Conservation (phyloP, 1,284 basidiomycete genomes). For the Rhodotorula glutinis region DNA sequence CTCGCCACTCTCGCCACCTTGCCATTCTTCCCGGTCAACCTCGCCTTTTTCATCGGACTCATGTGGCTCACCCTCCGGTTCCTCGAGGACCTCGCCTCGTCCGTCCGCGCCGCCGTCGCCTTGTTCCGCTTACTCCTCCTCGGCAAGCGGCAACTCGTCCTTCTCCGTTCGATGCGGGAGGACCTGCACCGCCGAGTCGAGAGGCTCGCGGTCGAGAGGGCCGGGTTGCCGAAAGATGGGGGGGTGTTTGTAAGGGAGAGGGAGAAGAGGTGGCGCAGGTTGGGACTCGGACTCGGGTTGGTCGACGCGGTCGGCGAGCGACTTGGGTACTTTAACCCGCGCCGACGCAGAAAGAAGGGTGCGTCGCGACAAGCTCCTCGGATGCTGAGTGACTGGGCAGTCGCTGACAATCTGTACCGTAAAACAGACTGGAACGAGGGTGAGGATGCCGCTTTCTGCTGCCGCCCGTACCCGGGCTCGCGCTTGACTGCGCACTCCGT, state of each 20-base stretch:
- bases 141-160: slow-evolving; percentile 58
- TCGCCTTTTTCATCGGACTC: slow-evolving; percentile 52
- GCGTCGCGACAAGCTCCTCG: too few relatives aligned
- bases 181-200: slow-evolving; percentile 62
- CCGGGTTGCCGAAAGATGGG: slow-evolving; percentile 65
- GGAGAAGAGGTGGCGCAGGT: slow-evolving; percentile 54
- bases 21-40: slow-evolving; percentile 16
- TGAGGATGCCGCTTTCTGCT: neutral
- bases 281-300: slow-evolving; percentile 65
- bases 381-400: too few relatives aligned
- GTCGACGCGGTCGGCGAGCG: slow-evolving; percentile 46
- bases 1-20: slow-evolving; percentile 52
- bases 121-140: slow-evolving; percentile 63
- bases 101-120: slow-evolving; percentile 65
- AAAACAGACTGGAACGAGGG: slow-evolving; percentile 80
- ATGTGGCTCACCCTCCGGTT: slow-evolving; percentile 86
- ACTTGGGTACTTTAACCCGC: slow-evolving; percentile 68
- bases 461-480: too few relatives aligned
- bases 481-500: neutral
- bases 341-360: slow-evolving; percentile 68
- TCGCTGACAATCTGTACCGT: too few relatives aligned
- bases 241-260: slow-evolving; percentile 58
- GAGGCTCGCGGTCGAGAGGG: slow-evolving; percentile 59
- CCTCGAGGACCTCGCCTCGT: slow-evolving; percentile 74
- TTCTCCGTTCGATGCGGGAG: slow-evolving; percentile 57